Evolutionary conservation across 768 basidiomycete genomes (phyloP), one percentile per base, ranked within the genome.

Genomic region (Panellus pusillus): DNA sequence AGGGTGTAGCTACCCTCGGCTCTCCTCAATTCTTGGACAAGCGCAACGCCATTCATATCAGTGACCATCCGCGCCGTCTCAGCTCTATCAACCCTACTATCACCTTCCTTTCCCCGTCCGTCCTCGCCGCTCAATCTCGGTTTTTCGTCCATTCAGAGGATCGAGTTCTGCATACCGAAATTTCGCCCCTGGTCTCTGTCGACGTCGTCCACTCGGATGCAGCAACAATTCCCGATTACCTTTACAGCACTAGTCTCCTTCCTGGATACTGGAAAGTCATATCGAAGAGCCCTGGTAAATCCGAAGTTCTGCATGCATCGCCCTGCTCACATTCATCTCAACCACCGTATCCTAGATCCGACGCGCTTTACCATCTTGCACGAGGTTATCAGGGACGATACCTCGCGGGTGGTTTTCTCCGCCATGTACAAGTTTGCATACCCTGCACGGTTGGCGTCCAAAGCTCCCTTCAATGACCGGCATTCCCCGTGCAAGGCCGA

Each of bases 191-290:
- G n/a, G 45, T 61, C 35, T 61, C 63, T 6, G 32, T 61, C n/a
- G n/a, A n/a, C n/a, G n/a, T n/a, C 9, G 35, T 65, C 2, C 70
- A 70, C 27, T n/a, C n/a, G n/a, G 52, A 60, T 5, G 53, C 65
- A 31, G 52, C 32, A 35, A 35, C 11, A 7, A 7, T 70, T 1
- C 63, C 61, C 12, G 61, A 70, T n/a, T 66, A 74, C 17, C 62
- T 88, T 31, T 88, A 89, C 68, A 79, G 74, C 52, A 84, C 83
- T 4, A 58, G 74, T 2, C 74, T 89, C 27, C 79, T 80, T 8
- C 87, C 87, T 4, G 74, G 72, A 38, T 88, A 79, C 62, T 89
- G 87, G 87, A 68, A 74, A 15, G 78, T 73, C 17, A 72, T 89
- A 50, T 77, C 78, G 47, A 69, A 74, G 57, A 77, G 78, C 46